Evolutionary conservation across 192 early-diverging fungal genomes (phyloP).

Genomic region (Radiomyces spectabilis): DNA sequence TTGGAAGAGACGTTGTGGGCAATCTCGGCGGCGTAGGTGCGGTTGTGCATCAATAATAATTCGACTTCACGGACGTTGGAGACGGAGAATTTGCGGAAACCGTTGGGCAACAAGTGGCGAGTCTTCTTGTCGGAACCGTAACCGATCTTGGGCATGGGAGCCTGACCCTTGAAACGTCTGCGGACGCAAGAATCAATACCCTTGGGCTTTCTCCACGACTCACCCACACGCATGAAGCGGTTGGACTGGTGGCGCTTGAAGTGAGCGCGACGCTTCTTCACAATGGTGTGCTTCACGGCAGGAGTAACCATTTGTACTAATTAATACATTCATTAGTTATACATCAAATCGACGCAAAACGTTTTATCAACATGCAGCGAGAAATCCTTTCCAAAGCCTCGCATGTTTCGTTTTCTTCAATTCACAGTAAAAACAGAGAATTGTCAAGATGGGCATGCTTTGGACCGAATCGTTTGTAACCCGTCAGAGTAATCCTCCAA

Average conservation of each 20-base stretch:
- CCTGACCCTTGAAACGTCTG: conserved; percentile 95
- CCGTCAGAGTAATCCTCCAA: no score
- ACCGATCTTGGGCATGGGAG: conserved; percentile 99
- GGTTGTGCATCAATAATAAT: conserved; percentile 99
- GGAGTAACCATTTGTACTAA: conserved; percentile 99
- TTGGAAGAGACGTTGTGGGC: conserved; percentile 94
- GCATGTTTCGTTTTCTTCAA: no score
- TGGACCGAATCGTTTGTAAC: no score
- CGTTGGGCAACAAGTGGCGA: conserved; percentile 93
- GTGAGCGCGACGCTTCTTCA: conserved; percentile 98
- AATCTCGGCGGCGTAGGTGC: conserved; percentile 97
- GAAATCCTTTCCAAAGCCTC: no score
- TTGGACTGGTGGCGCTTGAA: conserved; percentile 98
- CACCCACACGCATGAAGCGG: conserved; percentile 93
- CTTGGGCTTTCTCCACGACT: conserved; percentile 98
- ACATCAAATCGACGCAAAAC: no score
- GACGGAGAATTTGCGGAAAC: conserved; percentile 98
- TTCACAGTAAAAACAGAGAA: no score
- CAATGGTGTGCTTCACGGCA: conserved; percentile 88
- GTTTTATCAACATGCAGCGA: no score
- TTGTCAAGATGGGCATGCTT: no score
- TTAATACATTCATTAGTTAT: no score
- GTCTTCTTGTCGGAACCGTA: conserved; percentile 97
- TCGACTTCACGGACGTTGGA: conserved; percentile 90
- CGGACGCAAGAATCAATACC: conserved; percentile 99